Conservation (phyloP, 768 basidiomycete species). For the Cyathus striatus region DNA sequence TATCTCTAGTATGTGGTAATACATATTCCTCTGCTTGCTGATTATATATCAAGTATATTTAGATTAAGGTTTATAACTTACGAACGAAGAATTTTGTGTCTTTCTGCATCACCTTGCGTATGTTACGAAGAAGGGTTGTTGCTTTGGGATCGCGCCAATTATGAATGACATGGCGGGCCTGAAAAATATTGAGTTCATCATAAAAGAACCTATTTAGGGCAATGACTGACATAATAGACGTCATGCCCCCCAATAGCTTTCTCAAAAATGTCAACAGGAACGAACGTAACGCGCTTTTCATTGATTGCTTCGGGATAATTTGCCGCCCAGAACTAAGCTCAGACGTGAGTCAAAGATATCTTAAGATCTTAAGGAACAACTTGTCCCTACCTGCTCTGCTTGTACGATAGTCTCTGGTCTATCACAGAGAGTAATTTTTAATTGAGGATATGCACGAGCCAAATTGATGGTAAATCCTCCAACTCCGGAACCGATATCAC, state of each 20-base stretch:
- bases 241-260: conserved; percentile 7
- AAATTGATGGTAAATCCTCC: conserved; percentile 18
- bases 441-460: conserved; percentile 15
- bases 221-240: conserved; percentile 12
- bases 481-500: conserved; percentile 26
- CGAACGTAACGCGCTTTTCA: conserved; percentile 9
- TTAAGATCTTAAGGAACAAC: background rate
- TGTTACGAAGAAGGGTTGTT: background rate
- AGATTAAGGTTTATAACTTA: background rate
- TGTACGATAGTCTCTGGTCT: conserved; percentile 15
- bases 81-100: background rate
- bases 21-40: conserved; percentile 1
- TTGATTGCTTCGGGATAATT: conserved; percentile 7
- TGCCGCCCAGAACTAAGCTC: conserved; percentile 10
- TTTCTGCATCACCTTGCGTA: conserved; percentile 1
- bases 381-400: conserved; percentile 10
- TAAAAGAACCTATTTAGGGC: background rate
- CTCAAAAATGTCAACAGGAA: conserved; percentile 11
- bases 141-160: conserved; percentile 1
- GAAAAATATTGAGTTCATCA: background rate
- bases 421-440: conserved; percentile 22
- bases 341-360: too few relatives aligned
- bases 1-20: background rate
- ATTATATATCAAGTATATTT: background rate
- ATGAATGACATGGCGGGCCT: conserved; percentile 2